These are phyloP conservation scores for Oryza glumipatula DNA, from an alignment of 176 grass and related monocot species.

Conservation along the genomic window DNA sequence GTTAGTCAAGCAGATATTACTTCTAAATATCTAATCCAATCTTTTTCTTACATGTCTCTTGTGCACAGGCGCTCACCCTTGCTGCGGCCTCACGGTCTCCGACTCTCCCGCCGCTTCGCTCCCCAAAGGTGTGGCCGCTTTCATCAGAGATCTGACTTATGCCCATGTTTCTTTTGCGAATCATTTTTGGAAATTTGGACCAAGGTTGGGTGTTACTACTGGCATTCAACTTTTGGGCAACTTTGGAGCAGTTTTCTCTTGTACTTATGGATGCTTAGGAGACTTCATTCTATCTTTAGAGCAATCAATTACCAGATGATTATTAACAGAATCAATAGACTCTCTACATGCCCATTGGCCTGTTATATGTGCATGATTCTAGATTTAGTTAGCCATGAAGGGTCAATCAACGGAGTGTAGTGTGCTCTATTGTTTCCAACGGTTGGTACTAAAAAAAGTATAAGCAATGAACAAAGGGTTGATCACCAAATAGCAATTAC, in stretches of 20 bases:
- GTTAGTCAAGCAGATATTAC: not conserved
- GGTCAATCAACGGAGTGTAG: not conserved
- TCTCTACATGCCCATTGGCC: not conserved
- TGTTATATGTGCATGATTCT: not conserved
- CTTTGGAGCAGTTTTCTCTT: too few relatives aligned
- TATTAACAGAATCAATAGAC: not conserved
- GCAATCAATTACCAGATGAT: not conserved
- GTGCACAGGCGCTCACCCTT: conserved; percentile 35
- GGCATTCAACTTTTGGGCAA: too few relatives aligned
- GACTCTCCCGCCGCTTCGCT: conserved; percentile 28
- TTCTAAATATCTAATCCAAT: not conserved
- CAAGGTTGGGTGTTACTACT: not conserved
- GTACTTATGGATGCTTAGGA: not conserved
- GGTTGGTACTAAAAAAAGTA: not conserved
- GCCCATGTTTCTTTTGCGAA: too few relatives aligned
- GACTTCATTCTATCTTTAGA: not conserved
- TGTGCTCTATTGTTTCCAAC: not conserved
- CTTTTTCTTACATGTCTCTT: not conserved
- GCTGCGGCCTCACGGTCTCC: conserved; percentile 46
- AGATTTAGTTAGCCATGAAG: not conserved
- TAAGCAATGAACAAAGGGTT: not conserved
- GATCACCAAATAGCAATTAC: not conserved
- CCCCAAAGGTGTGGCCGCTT: conserved; percentile 31
- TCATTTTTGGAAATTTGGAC: not conserved
- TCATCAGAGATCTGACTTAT: not conserved